phyloP scores from a whole-genome alignment of 257 asterid species.

The Coffea eugenioides region DNA sequence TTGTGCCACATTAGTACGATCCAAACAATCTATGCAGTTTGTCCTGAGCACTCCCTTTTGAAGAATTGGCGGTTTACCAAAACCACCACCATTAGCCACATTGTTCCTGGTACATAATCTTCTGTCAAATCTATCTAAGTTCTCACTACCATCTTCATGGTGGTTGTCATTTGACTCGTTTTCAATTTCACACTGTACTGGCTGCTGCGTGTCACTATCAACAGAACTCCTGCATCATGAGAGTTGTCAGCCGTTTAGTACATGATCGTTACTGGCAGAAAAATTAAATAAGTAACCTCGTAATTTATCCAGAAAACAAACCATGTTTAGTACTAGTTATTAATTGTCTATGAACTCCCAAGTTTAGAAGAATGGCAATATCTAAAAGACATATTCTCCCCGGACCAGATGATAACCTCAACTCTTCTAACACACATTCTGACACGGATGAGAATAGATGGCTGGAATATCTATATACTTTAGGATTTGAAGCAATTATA shows the following conservation, averaged over 20 bases:
- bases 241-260: slow-evolving; percentile 11
- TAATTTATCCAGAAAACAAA: neutral
- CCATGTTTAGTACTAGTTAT: neutral
- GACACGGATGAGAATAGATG: neutral
- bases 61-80: slow-evolving; percentile 51
- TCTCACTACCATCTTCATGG: slow-evolving; percentile 45
- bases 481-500: neutral
- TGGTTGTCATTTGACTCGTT: slow-evolving; percentile 34
- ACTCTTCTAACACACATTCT: neutral
- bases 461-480: neutral
- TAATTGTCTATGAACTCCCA: neutral
- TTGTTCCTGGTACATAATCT: slow-evolving; percentile 38
- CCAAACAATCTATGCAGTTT: slow-evolving; percentile 97
- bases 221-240: slow-evolving; percentile 45
- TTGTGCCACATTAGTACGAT: slow-evolving; percentile 98
- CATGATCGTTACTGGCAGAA: slow-evolving; percentile 12
- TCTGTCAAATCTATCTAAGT: slow-evolving; percentile 46
- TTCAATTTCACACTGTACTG: slow-evolving; percentile 36
- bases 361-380: neutral
- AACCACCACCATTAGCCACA: slow-evolving; percentile 39
- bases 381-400: neutral
- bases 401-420: neutral
- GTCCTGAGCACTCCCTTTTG: slow-evolving; percentile 96
- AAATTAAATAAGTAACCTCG: neutral
- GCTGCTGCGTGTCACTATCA: slow-evolving; percentile 41